Evolutionary conservation across 768 basidiomycete genomes (phyloP), one percentile per base, ranked within the genome.

Genomic region (Mycena albidolilacea): DNA sequence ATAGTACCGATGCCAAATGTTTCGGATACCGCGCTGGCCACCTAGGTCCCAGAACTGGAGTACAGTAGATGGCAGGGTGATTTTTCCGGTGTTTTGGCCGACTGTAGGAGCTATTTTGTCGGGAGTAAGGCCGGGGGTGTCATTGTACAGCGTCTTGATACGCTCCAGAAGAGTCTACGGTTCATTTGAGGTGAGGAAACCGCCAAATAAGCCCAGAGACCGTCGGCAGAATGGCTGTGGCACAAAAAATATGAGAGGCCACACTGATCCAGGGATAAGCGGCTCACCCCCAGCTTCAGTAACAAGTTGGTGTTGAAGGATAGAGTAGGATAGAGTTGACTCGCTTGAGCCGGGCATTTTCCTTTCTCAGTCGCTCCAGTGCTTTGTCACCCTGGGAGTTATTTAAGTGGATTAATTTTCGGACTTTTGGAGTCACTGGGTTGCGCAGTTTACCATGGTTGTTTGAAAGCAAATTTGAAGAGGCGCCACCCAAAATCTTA

Each of bases 41-140:
- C 98, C 97, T 10, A 99, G 87, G 79, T 99, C 98, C 91, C 96
- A 98, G 87, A 99, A 98, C 79, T 96, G 95, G 37, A 99, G 90
- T 38, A 97, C 93, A 0, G 96, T 97, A 0, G 97, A 97, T 0
- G 98, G 96, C 6, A 99, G 88, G 0, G 91, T 92, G 71, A 99
- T 97, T 80, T 95, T 95, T 48, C 97, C 98, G 81, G 94, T 97
- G 82, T 99, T 99, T 83, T 99, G 97, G 0, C 98, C 98, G 4
- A 99, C 94, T 0, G 98, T 99, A 1, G 98, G 98, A 0, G 89
- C 95, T 77, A 99, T 98, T 84, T 96, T 98, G 77, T 96, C 93
- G 0, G 97, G 92, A 46, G 94, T 86, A n/a, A 98, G 89, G 0
- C 95, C 95, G 0, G 97, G 96, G 0, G 89, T 90, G 48, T 94